A percentile compares a stretch with the other conserved stretches of the same genome.
These are phyloP conservation scores for Apophysomyces sp. DNA, from an alignment of 371 early-diverging fungal species.

Conservation along the genomic window DNA sequence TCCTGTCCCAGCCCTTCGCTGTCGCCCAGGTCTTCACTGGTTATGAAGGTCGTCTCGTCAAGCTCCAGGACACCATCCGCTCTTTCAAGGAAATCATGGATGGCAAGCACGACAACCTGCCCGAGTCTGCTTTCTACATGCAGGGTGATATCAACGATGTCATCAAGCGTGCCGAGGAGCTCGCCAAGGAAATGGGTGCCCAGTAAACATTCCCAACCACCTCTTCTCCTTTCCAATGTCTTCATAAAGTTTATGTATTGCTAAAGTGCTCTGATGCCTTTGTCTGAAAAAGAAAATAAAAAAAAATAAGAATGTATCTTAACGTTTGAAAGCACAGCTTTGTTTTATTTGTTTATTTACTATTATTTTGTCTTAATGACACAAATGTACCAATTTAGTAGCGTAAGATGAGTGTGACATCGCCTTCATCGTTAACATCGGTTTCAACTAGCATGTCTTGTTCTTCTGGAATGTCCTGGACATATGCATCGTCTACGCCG, in stretches of 20 bases:
- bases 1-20: constrained; percentile 98
- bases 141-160: constrained; percentile 94
- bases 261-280: not conserved
- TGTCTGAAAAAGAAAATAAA: not conserved
- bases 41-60: constrained; percentile 94
- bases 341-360: not conserved
- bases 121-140: constrained; percentile 98
- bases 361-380: not conserved
- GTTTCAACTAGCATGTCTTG: constrained; percentile 54
- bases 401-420: constrained; percentile 45
- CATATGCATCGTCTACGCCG: constrained; percentile 50
- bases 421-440: constrained; percentile 39
- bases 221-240: not conserved
- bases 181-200: constrained; percentile 26
- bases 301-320: not conserved
- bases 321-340: not conserved
- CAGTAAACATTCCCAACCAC: constrained; percentile 9
- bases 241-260: not conserved
- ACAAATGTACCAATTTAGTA: constrained; percentile 27
- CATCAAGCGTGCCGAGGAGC: constrained; percentile 77
- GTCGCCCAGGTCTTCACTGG: constrained; percentile 98
- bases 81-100: constrained; percentile 96
- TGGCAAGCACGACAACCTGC: constrained; percentile 91
- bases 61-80: constrained; percentile 93
- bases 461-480: constrained; percentile 53